phyloP scores from a whole-genome alignment of 2,329 filamentous ascomycete genomes.

The Stagonosporopsis cucurbitacearum region DNA sequence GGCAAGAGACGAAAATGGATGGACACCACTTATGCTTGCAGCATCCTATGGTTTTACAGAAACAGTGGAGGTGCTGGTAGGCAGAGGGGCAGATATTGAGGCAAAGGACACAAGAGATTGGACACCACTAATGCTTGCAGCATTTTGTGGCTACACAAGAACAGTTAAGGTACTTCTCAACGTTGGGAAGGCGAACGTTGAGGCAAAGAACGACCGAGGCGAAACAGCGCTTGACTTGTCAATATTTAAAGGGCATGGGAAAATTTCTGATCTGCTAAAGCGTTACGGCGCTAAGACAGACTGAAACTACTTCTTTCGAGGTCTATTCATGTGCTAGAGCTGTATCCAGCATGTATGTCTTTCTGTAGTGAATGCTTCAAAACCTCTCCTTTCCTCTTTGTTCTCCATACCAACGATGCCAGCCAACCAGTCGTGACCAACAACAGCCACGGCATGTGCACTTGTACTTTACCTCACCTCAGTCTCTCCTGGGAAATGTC shows the following conservation, averaged over 20 bases:
- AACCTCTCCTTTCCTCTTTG: neutral
- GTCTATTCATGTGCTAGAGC: neutral
- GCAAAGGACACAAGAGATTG: neutral
- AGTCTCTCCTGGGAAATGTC: too few relatives aligned
- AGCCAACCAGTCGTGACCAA: neutral
- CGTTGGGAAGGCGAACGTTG: conserved; percentile 8
- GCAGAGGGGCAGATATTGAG: neutral
- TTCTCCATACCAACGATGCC: neutral
- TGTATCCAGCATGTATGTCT: neutral
- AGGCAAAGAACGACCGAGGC: conserved; percentile 2
- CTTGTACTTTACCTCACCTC: too few relatives aligned
- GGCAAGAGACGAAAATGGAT: neutral
- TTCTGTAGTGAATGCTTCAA: neutral
- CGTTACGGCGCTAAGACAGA: neutral
- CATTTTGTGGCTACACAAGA: neutral
- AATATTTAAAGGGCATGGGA: neutral
- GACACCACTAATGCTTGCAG: neutral
- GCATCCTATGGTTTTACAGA: neutral
- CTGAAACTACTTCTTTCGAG: neutral
- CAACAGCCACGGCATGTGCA: too few relatives aligned
- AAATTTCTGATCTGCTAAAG: neutral
- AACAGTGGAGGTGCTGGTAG: neutral
- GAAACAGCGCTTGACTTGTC: neutral
- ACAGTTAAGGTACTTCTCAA: conserved; percentile 9
- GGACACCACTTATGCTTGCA: neutral